phyloP scores from a whole-genome alignment of 768 basidiomycete genomes.

The Strobilomyces dryophilus region DNA sequence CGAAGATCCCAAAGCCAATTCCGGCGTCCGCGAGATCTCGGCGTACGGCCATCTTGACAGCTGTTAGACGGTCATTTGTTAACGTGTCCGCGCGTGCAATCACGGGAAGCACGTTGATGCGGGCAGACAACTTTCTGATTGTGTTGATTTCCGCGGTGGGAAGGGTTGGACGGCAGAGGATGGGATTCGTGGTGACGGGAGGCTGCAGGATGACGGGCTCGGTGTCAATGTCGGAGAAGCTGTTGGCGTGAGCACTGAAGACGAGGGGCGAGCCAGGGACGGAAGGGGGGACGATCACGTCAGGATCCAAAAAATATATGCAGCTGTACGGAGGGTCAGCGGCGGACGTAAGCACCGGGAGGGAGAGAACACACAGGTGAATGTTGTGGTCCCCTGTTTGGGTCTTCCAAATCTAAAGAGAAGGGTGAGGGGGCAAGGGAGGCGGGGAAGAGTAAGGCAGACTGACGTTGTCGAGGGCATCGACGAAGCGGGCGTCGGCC shows the following conservation, averaged over 20 bases:
- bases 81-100: slow-evolving; percentile 78
- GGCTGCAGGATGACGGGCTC: slow-evolving; percentile 80
- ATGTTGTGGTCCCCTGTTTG: slow-evolving; percentile 72
- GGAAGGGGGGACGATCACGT: slow-evolving; percentile 69
- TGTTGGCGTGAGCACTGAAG: slow-evolving; percentile 63
- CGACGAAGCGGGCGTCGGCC: slow-evolving; percentile 68
- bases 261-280: slow-evolving; percentile 63
- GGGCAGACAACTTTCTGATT: slow-evolving; percentile 73
- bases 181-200: slow-evolving; percentile 69
- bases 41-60: slow-evolving; percentile 76
- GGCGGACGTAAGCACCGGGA: slow-evolving; percentile 28
- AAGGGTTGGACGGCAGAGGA: slow-evolving; percentile 62
- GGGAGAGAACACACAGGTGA: slow-evolving; percentile 57
- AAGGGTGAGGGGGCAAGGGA: slow-evolving; percentile 13
- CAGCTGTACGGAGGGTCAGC: slow-evolving; percentile 48
- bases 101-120: slow-evolving; percentile 87
- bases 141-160: slow-evolving; percentile 69
- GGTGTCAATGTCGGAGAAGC: slow-evolving; percentile 65
- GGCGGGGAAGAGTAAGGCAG: slow-evolving; percentile 20
- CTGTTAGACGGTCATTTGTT: slow-evolving; percentile 75
- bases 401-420: slow-evolving; percentile 63
- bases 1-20: slow-evolving; percentile 88
- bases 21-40: slow-evolving; percentile 79
- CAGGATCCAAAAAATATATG: slow-evolving; percentile 85
- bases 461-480: slow-evolving; percentile 76